Evolutionary conservation across 495 filamentous ascomycete genomes (phyloP).

Genomic region (Aspergillus diversus): DNA sequence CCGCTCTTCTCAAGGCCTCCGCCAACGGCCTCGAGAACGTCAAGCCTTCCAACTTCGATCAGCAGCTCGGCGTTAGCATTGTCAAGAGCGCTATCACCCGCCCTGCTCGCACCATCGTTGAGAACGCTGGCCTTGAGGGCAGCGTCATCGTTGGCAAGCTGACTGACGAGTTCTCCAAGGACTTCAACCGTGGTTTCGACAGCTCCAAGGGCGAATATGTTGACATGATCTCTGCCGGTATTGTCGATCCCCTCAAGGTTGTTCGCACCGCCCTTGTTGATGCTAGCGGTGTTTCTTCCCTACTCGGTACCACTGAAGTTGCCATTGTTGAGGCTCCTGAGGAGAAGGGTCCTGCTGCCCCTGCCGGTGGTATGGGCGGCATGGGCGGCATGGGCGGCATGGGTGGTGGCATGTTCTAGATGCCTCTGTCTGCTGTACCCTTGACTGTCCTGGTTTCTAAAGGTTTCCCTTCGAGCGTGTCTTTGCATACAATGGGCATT

Average conservation of each 20-base stretch:
- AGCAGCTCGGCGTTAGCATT: slow-evolving; percentile 97
- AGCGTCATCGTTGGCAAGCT: slow-evolving; percentile 98
- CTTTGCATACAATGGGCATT: slow-evolving; percentile 50
- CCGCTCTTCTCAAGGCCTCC: slow-evolving; percentile 95
- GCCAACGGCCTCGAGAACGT: slow-evolving; percentile 80
- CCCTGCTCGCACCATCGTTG: slow-evolving; percentile 91
- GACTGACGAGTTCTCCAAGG: slow-evolving; percentile 84
- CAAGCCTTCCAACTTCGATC: slow-evolving; percentile 94
- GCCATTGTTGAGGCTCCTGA: slow-evolving; percentile 95
- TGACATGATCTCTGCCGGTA: slow-evolving; percentile 96
- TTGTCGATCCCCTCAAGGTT: slow-evolving; percentile 98
- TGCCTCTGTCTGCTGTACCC: slow-evolving; percentile 18
- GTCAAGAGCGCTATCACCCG: slow-evolving; percentile 96
- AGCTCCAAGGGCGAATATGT: slow-evolving; percentile 96
- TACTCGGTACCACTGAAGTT: slow-evolving; percentile 97
- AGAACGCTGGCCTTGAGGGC: slow-evolving; percentile 96
- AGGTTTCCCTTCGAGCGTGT: slow-evolving; percentile 38
- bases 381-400: slow-evolving; percentile 75
- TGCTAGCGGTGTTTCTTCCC: slow-evolving; percentile 92
- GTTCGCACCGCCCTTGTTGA: slow-evolving; percentile 94
- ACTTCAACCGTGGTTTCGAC: slow-evolving; percentile 99
- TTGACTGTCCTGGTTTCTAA: slow-evolving; percentile 26
- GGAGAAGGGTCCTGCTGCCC: slow-evolving; percentile 71
- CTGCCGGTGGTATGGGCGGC: slow-evolving; percentile 62
- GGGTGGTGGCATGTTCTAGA: slow-evolving; percentile 56